These are phyloP conservation scores for Leccinum uliginosum DNA, from an alignment of 768 basidiomycete species.

Conservation along the genomic window DNA sequence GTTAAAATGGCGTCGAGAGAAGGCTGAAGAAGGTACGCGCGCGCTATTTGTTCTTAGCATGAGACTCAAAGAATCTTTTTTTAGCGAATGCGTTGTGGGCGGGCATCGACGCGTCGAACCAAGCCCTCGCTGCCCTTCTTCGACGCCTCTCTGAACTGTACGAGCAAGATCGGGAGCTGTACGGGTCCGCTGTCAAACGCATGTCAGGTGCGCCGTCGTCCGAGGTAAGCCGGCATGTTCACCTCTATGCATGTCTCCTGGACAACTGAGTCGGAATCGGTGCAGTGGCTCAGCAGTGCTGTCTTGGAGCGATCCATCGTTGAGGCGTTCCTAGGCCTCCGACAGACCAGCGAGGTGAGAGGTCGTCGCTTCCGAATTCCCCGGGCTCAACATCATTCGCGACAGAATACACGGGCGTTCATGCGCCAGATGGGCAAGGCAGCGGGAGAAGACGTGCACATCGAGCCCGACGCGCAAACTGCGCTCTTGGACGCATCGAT, in stretches of 20 bases:
- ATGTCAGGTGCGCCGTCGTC: conserved; percentile 53
- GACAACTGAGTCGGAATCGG: neutral
- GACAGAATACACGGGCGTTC: conserved; percentile 65
- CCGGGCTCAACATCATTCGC: neutral
- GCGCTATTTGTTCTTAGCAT: neutral
- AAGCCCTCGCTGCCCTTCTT: conserved; percentile 51
- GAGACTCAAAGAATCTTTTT: neutral
- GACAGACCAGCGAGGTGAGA: conserved; percentile 53
- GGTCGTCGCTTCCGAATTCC: neutral
- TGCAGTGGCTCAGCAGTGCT: conserved; percentile 42
- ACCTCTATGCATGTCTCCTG: neutral
- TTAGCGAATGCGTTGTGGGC: conserved; percentile 66
- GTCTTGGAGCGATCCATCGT: conserved; percentile 34
- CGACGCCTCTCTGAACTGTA: conserved; percentile 47
- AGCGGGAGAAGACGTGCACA: conserved; percentile 62
- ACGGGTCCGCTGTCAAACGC: conserved; percentile 56
- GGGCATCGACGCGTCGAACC: conserved; percentile 58
- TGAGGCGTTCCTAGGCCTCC: conserved; percentile 54
- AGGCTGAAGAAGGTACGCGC: conserved; percentile 48
- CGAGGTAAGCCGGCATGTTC: conserved; percentile 41
- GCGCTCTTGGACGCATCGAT: conserved; percentile 74
- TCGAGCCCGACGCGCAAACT: conserved; percentile 90
- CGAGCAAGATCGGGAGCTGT: conserved; percentile 43
- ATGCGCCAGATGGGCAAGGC: conserved; percentile 83
- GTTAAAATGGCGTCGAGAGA: conserved; percentile 77